Base-by-base conservation (phyloP, 2,329 filamentous ascomycete species). In the Dothiorella sarmentorum region DNA sequence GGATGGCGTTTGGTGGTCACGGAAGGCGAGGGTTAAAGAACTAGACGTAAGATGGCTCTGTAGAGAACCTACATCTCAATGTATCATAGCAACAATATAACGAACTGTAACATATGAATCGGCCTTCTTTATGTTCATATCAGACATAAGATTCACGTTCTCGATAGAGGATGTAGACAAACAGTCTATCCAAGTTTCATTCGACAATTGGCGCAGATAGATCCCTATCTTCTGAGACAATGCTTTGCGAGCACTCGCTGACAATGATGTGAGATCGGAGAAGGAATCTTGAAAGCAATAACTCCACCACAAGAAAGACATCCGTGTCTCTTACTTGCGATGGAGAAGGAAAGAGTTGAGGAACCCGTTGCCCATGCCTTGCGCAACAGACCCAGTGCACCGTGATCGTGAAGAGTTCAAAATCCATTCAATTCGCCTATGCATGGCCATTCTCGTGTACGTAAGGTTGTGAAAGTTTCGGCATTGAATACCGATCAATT, bases 401-500 rank as follows among this genome's bases (percentile, higher is more conserved):
- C 37, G 31, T 29, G 35, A 40, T 53, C 49, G 37, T 53, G 49
- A 53, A 26, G 49, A 35, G 22, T 27, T 38, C 49, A n/a, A 17
- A 42, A 53, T 40, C 49, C 49, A 20, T 31, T 15, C 49, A 38
- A 17, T n/a, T 26, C 15, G 7, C 35, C 49, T n/a, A 53, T 38
- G 37, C 33, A 53, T 42, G 35, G 40, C 22, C 35, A 20, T 53
- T 38, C 49, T 53, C 33, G 49, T 58, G 43, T 49, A 27, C 55
- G 55, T 58, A 47, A 58, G 40, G 42, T 40, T 33, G 24, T 38
- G 31, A 20, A n/a, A 13, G 26, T 56, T 40, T 44, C 37, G 38
- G 35, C 51, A 31, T 29, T 26, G n/a, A 18, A 17, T 18, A 24
- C 31, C 29, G 20, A 45, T 35, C 22, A 64, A 65, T 76, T 81